Base-by-base conservation (phyloP, 495 filamentous ascomycete genomes). In the Aspergillus conjunctus region DNA sequence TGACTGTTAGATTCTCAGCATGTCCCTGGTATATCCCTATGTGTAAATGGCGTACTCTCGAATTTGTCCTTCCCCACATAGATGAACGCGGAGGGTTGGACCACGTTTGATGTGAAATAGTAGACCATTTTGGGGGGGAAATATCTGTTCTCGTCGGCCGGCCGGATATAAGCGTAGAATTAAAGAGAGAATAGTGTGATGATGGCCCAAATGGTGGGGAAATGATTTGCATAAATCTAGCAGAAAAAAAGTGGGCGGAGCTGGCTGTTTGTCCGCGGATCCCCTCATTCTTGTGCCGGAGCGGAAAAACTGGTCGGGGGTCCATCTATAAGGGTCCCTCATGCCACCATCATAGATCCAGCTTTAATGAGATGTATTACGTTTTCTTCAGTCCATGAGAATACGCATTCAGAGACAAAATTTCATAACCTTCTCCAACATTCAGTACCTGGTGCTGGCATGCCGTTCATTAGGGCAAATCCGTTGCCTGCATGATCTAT, bases 61-160 rank as follows among this genome's bases (percentile, higher is more conserved):
- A 96, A 91, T 77, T 98, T 98, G 80, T 98, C 94, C 78, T 98
- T 98, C 70, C 94, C 94, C 32, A 97, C 91, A 70, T 98, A 98
- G 63, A 98, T 86, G 66, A 87, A 91, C 22, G 92, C 94, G 6
- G 86, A 65, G 1, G 95, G 87, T 18, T 88, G 79, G 26, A 89
- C 86, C 39, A 85, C 84, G 51, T 86, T 93, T 8, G 93, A 97
- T 3, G 87, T 94, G 76, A 96, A 97, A 71, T 97, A 97, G 76
- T 89, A 96, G 43, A 98, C 94, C 94, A 98, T 98, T 60, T 72
- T 65, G 63, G 17, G 44, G 6, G 15, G 11, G 9, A 14, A 41
- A 41, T 7, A 14, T 11, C 9, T 41, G 8, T 41, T 26, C 26
- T 26, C 5, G 26, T 26, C 26, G 26, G 26, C 26, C 26, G 26